Evolutionary conservation across 306 rosid genomes (phyloP).

Genomic region (Erythrophleum fordii): DNA sequence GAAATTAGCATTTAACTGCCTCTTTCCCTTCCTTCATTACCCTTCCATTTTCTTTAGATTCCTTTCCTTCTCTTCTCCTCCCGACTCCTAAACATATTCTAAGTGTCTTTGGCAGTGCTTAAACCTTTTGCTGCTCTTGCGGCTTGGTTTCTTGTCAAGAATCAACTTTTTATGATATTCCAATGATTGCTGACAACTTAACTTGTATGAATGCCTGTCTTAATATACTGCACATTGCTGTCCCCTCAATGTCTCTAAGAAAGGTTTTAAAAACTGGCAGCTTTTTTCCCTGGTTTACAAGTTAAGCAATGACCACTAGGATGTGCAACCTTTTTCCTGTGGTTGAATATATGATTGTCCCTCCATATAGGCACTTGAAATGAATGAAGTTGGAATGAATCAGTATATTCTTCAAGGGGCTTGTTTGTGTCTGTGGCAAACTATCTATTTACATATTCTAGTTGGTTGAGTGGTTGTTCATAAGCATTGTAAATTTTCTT

Average conservation of each 20-base stretch:
- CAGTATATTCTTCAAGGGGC: neutral
- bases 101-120: neutral
- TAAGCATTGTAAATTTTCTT: conserved; percentile 8
- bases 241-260: neutral
- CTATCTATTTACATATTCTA: neutral
- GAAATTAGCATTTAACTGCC: neutral
- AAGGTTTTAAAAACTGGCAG: neutral
- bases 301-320: neutral
- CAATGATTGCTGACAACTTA: conserved; percentile 2
- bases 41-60: neutral
- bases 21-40: neutral
- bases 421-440: neutral
- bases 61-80: neutral
- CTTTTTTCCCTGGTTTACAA: no score
- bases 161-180: neutral
- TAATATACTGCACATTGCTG: neutral
- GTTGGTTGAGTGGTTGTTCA: neutral
- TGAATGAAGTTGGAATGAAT: neutral
- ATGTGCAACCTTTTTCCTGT: neutral
- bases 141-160: neutral
- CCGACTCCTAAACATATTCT: neutral
- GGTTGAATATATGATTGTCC: neutral
- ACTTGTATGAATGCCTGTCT: neutral
- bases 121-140: neutral
- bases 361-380: neutral